Percentiles rank a stretch among this genome's conserved stretches.
Conservation (phyloP, 352 stramenopile species). For the Globisporangium orthogonon region DNA sequence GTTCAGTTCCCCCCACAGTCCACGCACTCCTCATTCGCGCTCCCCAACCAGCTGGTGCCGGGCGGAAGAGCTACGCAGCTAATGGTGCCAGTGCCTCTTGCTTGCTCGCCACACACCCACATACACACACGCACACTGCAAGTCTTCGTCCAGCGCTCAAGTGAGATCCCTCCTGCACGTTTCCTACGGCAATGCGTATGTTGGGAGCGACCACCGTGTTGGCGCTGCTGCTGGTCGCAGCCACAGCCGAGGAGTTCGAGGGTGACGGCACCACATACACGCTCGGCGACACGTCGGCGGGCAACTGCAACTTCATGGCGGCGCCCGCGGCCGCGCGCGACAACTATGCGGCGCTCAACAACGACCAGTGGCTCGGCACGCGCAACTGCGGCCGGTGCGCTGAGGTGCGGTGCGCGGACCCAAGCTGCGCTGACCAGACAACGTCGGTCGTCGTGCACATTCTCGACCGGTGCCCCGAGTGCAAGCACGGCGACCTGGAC, state of each 20-base stretch:
- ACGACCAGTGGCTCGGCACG: constrained; percentile 51
- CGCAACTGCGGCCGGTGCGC: constrained; percentile 62
- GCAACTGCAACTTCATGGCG: constrained; percentile 39
- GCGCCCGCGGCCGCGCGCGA: constrained; percentile 9
- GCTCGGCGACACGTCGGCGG: constrained; percentile 28
- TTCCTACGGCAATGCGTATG: not conserved
- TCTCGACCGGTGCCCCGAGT: constrained; percentile 69
- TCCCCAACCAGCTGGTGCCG: not conserved
- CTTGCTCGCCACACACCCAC: not conserved
- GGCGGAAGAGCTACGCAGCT: not conserved
- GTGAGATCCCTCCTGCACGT: too few species aligned
- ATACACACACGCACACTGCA: not conserved
- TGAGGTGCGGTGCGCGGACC: constrained; percentile 50
- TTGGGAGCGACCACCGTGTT: not conserved
- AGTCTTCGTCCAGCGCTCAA: not conserved
- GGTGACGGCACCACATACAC: constrained; percentile 52
- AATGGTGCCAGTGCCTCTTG: not conserved
- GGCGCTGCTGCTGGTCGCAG: not conserved
- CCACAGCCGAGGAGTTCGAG: constrained; percentile 19
- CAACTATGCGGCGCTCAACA: constrained; percentile 69
- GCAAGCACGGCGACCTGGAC: constrained; percentile 56
- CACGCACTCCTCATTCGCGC: not conserved
- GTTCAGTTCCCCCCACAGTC: too few species aligned
- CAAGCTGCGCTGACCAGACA: constrained; percentile 33
- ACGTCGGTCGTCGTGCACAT: constrained; percentile 53